Percentiles rank a stretch among this genome's conserved stretches.
phyloP scores from a whole-genome alignment of 2,329 filamentous ascomycete species.

The Arthrobotrys iridis region DNA sequence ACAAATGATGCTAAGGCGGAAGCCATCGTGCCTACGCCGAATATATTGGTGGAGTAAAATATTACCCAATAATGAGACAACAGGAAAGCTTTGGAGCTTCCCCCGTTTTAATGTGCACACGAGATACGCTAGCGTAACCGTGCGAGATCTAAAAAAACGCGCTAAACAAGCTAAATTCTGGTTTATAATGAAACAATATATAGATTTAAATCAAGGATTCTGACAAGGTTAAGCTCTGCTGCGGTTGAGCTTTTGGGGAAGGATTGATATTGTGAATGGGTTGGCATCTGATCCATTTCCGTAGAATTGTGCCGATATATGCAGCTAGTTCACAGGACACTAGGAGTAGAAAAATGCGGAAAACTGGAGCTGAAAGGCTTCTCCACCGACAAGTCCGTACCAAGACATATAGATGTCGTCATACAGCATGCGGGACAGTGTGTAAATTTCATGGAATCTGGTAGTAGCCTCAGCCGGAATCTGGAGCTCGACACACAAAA shows the following conservation, averaged over 20 bases:
- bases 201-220: slow-evolving; percentile 42
- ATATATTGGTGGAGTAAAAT: not conserved
- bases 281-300: not conserved
- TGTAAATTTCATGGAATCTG: not conserved
- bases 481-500: not conserved
- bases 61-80: not conserved
- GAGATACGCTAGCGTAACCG: slow-evolving; percentile 1
- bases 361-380: not conserved
- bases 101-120: not conserved
- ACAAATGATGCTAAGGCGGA: slow-evolving; percentile 45
- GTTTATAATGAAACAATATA: not conserved
- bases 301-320: slow-evolving; percentile 22
- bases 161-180: not conserved
- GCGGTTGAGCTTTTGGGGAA: not conserved
- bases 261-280: not conserved
- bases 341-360: not conserved
- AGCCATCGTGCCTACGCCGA: slow-evolving; percentile 12
- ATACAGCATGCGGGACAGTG: slow-evolving; percentile 15
- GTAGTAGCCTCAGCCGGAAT: not conserved
- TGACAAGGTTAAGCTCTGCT: not conserved
- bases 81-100: not conserved
- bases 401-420: not conserved
- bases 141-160: not conserved
- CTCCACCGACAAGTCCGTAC: slow-evolving; percentile 33
- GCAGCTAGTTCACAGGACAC: too few species aligned